Evolutionary conservation across 75 land plant genomes (phyloP), one percentile per base, ranked within the genome.

Genomic region (Cupressus sempervirens): DNA sequence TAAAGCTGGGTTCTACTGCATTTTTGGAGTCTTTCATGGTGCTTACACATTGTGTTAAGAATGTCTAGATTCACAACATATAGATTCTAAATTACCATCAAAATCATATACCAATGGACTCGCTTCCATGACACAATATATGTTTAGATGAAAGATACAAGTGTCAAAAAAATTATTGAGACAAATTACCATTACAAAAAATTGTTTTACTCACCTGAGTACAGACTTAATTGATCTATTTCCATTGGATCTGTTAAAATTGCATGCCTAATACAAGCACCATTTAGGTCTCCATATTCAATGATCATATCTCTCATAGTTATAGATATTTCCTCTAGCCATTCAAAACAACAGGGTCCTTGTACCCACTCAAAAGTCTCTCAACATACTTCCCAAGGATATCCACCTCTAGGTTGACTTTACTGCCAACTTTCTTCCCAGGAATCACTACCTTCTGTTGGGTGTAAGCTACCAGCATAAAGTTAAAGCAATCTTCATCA

Each of bases 301-400:
- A 79, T 79, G 30, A 9, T 26, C 50, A 79, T 79, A 45, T 79
- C 81, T 79, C 48, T 36, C 14, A 43, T 36, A 10, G 14, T 26
- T 23, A 26, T 23, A 77, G 8, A 77, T 3, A 11, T 26, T 43
- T 40, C 48, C 48, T 15, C 81, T 77, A 83, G 9, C 20, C 62
- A 85, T 30, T 85, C 50, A 34, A 73, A 43, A 15, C 53, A 10
- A 30, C 68, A 53, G 88, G 36, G 35, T 30, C 46, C 26, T 30
- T 20, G 62, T 88, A 88, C 67, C 90, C 90, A 48, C 89, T 88
- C 5, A 97, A 86, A 76, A 97, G 81, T 84, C 98, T 93, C 90
- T 96, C 98, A 48, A 96, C 98, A 89, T 97, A 97, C 81, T 97
- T 97, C 30, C 99, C 98, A 4, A 97, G 68, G 20, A 97, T 95